A percentile compares a stretch with the other conserved stretches of the same genome.
phyloP scores from a whole-genome alignment of 179 eudicot species.

The Heliamphora pulchella region DNA sequence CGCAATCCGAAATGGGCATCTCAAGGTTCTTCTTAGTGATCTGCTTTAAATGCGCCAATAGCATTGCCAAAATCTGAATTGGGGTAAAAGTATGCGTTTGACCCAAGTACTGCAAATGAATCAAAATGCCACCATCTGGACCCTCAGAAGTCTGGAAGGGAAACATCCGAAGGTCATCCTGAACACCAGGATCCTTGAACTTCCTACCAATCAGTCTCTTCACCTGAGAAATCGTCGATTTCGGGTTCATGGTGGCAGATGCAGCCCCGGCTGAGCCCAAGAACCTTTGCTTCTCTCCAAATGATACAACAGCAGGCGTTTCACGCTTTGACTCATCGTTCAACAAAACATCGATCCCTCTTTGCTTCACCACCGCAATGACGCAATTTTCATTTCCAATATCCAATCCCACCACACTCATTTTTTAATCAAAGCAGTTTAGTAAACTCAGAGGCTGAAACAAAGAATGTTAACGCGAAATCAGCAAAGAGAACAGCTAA shows the following conservation, averaged over 20 bases:
- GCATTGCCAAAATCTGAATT: constrained; percentile 82
- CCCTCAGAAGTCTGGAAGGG: constrained; percentile 84
- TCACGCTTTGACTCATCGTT: constrained; percentile 89
- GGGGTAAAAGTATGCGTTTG: constrained; percentile 56
- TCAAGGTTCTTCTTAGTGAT: constrained; percentile 64
- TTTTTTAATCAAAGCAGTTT: constrained; percentile 17
- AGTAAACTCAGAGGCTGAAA: not conserved
- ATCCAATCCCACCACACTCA: constrained; percentile 89
- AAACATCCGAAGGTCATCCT: constrained; percentile 49
- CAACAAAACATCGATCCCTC: constrained; percentile 78
- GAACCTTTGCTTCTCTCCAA: constrained; percentile 88
- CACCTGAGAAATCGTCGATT: constrained; percentile 72
- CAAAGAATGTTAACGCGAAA: not conserved
- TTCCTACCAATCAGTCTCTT: constrained; percentile 66
- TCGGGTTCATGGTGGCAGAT: constrained; percentile 73
- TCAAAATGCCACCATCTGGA: constrained; percentile 63
- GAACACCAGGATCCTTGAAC: constrained; percentile 44
- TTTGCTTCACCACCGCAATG: constrained; percentile 62
- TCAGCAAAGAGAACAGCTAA: constrained; percentile 5
- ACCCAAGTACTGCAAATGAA: constrained; percentile 56
- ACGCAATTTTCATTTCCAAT: constrained; percentile 94
- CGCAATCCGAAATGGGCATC: constrained; percentile 47
- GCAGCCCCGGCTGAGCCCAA: constrained; percentile 82
- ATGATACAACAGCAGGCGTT: constrained; percentile 78
- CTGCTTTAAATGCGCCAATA: constrained; percentile 74